Evolutionary conservation across 1,284 basidiomycete genomes (phyloP), one percentile per base, ranked within the genome.

Genomic region (Gymnopus androsaceus): DNA sequence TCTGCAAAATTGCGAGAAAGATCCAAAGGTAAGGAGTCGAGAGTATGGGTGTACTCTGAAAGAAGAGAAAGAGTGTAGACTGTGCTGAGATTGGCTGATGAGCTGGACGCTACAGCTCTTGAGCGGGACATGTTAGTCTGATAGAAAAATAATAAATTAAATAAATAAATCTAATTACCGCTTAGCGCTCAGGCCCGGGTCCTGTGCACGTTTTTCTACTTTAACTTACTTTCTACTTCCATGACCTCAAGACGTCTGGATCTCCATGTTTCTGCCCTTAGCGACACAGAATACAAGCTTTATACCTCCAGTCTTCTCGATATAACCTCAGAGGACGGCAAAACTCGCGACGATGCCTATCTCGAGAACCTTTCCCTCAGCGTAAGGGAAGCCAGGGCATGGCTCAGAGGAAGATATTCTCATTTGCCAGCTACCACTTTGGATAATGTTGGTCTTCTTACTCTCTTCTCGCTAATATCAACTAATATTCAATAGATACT

Each of bases 1-100:
- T 99, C 96, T 23, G 90, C 92, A 72, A 98, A 93, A 70, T 88
- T 90, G 69, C 94, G 87, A 11, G 96, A 98, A 69, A 98, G 87
- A 73, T 98, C 95, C 61, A 92, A 82, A 47, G 96, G 96, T 55
- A 99, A 84, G 25, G 95, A 85, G 74, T 98, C 95, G 70, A 99
- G 88, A 27, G 91, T 90, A 72, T 98, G 94, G 37, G 89, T 87
- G 73, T 94, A 90, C 72, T 95, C 93, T 57, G 84, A 79, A 64
- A 95, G 79, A 59, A 90, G 76, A 52, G 83, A 69, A 64, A 89
- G 79, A 31, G 87, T 75, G 75, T 88, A 82, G 45, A 84, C 75
- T 25, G 82, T 73, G 61, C 72, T 73, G 27, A 64, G 30, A 61
- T 74, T 63, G 34, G 54, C 44, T 33, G 54, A 53, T 17, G 61